Conservation (phyloP, 371 early-diverging fungal genomes). For the Choanephora cucurbitarum region DNA sequence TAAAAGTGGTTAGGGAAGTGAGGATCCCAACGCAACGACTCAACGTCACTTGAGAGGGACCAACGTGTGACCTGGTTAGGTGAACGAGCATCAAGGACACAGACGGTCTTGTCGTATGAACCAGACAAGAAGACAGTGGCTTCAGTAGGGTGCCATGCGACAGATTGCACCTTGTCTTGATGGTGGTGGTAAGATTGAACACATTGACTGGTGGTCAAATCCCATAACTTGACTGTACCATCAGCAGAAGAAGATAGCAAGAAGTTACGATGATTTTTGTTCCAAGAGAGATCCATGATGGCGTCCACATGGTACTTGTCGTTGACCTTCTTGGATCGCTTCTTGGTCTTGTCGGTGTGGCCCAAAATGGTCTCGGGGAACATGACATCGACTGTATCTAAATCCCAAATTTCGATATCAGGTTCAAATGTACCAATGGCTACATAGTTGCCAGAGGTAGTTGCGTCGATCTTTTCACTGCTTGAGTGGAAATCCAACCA, state of each 20-base stretch:
- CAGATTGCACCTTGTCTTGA: slow-evolving; percentile 84
- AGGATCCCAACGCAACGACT: slow-evolving; percentile 89
- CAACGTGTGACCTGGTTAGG: slow-evolving; percentile 64
- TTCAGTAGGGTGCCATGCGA: slow-evolving; percentile 89
- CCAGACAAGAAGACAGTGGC: slow-evolving; percentile 87
- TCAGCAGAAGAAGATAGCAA: slow-evolving; percentile 93
- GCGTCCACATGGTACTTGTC: slow-evolving; percentile 89
- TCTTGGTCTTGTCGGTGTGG: slow-evolving; percentile 60
- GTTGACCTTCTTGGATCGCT: slow-evolving; percentile 65
- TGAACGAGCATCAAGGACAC: slow-evolving; percentile 86
- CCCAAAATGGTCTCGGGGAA: slow-evolving; percentile 92
- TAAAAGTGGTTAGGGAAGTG: slow-evolving; percentile 74
- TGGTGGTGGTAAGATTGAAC: slow-evolving; percentile 84
- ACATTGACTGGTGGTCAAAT: slow-evolving; percentile 71
- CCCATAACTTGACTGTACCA: slow-evolving; percentile 96
- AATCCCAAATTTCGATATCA: slow-evolving; percentile 97
- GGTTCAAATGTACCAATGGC: slow-evolving; percentile 97
- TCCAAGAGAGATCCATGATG: slow-evolving; percentile 93
- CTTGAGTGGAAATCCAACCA: slow-evolving; percentile 88
- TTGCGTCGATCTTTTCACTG: slow-evolving; percentile 50
- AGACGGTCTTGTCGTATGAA: slow-evolving; percentile 85
- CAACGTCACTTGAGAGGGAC: slow-evolving; percentile 85
- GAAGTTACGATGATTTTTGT: slow-evolving; percentile 81
- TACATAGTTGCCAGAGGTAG: slow-evolving; percentile 76
- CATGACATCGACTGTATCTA: slow-evolving; percentile 88